phyloP scores from a whole-genome alignment of 345 rosid genomes.

The Rhodomyrtus tomentosa region DNA sequence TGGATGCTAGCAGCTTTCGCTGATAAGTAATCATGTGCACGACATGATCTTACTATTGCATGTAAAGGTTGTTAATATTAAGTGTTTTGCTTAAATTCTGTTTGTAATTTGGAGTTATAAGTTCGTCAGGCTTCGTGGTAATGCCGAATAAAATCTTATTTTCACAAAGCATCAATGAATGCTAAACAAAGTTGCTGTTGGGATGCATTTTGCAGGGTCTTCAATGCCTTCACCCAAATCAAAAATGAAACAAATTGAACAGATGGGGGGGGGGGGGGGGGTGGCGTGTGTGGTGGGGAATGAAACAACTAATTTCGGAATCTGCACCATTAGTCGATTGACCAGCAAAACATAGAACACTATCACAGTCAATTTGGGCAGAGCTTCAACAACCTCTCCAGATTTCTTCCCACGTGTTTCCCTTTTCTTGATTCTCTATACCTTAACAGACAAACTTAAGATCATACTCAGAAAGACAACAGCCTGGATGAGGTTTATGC shows the following conservation, averaged over 20 bases:
- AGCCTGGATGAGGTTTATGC: no score
- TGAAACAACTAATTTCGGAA: no score
- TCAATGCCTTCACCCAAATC: no score
- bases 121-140: background rate
- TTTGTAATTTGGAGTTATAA: background rate
- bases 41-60: background rate
- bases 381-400: no score
- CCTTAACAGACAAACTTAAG: constrained; percentile 13
- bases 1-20: background rate
- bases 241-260: background rate
- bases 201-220: constrained; percentile 36
- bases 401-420: constrained; percentile 9
- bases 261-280: no score
- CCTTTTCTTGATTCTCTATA: constrained; percentile 60
- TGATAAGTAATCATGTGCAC: background rate
- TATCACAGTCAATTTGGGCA: no score
- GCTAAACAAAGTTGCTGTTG: constrained; percentile 50
- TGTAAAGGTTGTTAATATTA: background rate
- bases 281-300: no score
- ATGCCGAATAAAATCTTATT: background rate
- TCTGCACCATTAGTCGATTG: background rate
- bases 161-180: constrained; percentile 15
- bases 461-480: no score
- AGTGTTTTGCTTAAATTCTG: background rate
- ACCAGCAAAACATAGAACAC: no score